Percentiles rank a stretch among this genome's conserved stretches.
These are phyloP conservation scores for Aspergillus leporis DNA, from an alignment of 495 filamentous ascomycete species.

Conservation along the genomic window DNA sequence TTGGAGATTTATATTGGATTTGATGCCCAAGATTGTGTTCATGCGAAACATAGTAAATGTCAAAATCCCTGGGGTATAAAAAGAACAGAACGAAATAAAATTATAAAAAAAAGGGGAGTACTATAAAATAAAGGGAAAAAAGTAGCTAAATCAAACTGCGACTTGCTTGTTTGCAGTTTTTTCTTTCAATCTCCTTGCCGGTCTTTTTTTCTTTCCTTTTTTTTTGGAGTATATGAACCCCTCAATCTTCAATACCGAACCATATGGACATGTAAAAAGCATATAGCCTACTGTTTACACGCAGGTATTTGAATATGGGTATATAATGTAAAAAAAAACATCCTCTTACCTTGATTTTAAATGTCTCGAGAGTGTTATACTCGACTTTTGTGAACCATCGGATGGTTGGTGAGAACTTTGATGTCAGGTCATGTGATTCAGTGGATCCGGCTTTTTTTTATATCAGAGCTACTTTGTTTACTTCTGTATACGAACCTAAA, in stretches of 20 bases:
- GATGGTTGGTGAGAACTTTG: slow-evolving; percentile 11
- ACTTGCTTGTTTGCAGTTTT: background rate
- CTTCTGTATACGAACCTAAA: background rate
- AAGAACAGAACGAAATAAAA: background rate
- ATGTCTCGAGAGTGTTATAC: background rate
- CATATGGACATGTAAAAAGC: background rate
- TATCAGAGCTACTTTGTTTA: background rate
- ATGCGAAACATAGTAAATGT: no score
- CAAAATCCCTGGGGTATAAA: no score
- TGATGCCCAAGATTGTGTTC: background rate
- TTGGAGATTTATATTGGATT: background rate
- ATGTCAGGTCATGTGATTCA: slow-evolving; percentile 8
- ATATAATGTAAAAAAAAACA: background rate
- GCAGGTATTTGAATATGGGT: background rate
- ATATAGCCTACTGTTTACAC: background rate
- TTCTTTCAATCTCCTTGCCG: background rate
- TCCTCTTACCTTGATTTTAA: background rate
- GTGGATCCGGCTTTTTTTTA: slow-evolving; percentile 6
- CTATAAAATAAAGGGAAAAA: background rate
- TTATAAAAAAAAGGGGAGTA: background rate
- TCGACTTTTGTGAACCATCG: background rate
- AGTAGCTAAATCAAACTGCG: background rate
- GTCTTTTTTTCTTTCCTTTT: background rate
- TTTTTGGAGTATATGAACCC: slow-evolving; percentile 2
- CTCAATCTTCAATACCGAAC: background rate